Base-by-base conservation (phyloP, 306 rosid species). In the Lablab purpureus region DNA sequence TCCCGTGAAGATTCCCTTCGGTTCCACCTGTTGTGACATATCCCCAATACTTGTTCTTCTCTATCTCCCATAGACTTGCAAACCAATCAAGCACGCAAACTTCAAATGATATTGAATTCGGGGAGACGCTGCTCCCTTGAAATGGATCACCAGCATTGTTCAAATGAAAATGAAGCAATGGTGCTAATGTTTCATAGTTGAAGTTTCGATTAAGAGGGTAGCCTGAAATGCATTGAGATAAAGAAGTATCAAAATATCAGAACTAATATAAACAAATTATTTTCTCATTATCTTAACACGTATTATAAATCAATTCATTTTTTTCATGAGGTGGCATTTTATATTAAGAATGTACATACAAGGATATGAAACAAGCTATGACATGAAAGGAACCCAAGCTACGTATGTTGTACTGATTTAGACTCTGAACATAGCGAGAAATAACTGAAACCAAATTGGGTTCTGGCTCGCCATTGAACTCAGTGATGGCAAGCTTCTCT, bases 21-120 rank as follows among this genome's bases (percentile, higher is more conserved):
- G 95, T 92, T 36, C 97, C 97, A 15, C 95, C 87, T 47, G 86
- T 90, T 2, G 95, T 90, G 55, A 90, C 84, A 74, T 92, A 92
- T 10, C 95, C 95, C 97, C 93, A 92, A 18, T 90, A 92, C 62
- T 90, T 85, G 23, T 47, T 64, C 66, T 88, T 89, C 75, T 86
- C 87, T 15, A 89, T 86, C 75, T 91, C 91, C 94, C 97, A 89
- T 2, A 91, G 56, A 1, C 89, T 85, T 23, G 94, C 90, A 73
- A 91, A 91, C 97, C 97, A 91, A 73, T 89, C 91, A 18, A 91
- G 82, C 23, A 89, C 92, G 8, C 89, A 90, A 4, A 89, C 90
- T 69, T 91, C 97, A 54, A 91, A 89, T 23, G 72, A 50, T 63
- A 88, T 82, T 21, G 94, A 88, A 62, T 88, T 90, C 30, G 88